Conservation (phyloP, 2,329 filamentous ascomycete genomes). For the Aspergillus costaricaensis region DNA sequence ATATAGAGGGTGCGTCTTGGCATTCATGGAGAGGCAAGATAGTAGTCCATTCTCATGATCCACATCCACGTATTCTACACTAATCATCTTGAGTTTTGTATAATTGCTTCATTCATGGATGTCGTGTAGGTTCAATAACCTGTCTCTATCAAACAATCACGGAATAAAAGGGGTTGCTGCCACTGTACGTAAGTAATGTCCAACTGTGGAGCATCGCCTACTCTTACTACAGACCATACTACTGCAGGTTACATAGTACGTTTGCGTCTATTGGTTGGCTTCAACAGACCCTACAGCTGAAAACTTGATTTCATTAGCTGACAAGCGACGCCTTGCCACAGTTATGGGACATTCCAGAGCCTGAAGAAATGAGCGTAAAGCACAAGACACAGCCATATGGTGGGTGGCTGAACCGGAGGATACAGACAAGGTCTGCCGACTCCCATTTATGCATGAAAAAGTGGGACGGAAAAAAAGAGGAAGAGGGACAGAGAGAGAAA, state of each 20-base stretch:
- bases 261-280: background rate
- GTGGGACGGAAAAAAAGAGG: background rate
- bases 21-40: background rate
- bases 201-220: background rate
- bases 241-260: background rate
- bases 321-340: background rate
- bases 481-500: background rate
- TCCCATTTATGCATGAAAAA: background rate
- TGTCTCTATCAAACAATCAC: too few species aligned
- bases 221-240: background rate
- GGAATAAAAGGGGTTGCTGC: background rate
- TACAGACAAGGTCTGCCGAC: background rate
- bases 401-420: too few species aligned
- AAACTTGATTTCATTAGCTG: background rate
- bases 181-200: conserved; percentile 5
- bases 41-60: background rate
- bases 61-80: too few species aligned
- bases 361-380: background rate
- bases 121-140: too few species aligned
- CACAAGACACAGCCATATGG: background rate
- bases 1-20: background rate
- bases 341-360: background rate
- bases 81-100: background rate
- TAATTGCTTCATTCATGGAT: background rate
- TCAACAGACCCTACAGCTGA: background rate